A percentile compares a stretch with the other conserved stretches of the same genome.
Evolutionary conservation across 805 yeast species (phyloP).

Genomic region (Saturnispora sanitii): DNA sequence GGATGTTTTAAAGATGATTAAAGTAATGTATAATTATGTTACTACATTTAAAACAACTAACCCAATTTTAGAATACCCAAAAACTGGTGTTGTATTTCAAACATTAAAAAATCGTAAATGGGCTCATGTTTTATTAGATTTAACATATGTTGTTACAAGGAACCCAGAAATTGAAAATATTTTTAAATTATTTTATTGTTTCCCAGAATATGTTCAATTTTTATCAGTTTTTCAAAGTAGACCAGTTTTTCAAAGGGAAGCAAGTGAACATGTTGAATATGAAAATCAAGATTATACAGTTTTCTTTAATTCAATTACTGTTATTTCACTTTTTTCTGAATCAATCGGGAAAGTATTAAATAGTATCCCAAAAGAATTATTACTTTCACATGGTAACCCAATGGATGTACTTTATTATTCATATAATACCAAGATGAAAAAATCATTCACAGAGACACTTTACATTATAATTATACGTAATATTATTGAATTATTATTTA

Average conservation of each 20-base stretch:
- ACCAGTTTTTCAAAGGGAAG: constrained; percentile 66
- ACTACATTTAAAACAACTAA: constrained; percentile 37
- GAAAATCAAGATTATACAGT: constrained; percentile 78
- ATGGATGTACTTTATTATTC: constrained; percentile 15
- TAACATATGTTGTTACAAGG: constrained; percentile 67
- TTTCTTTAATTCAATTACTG: constrained; percentile 59
- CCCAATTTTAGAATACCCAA: constrained; percentile 28
- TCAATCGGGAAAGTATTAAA: constrained; percentile 38
- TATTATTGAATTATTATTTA: constrained; percentile 13
- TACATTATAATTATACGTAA: constrained; percentile 12
- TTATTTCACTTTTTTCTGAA: constrained; percentile 53
- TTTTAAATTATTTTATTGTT: constrained; percentile 26
- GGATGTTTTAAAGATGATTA: constrained; percentile 51
- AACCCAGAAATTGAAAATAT: constrained; percentile 41
- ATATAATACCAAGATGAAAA: constrained; percentile 11
- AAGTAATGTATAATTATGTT: constrained; percentile 53
- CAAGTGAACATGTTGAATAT: constrained; percentile 76
- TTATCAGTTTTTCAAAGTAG: constrained; percentile 66
- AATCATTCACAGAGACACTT: constrained; percentile 14
- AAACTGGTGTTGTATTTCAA: constrained; percentile 29
- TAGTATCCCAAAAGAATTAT: constrained; percentile 13
- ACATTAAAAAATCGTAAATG: constrained; percentile 57
- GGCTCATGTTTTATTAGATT: constrained; percentile 70
- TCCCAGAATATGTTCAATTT: constrained; percentile 47
- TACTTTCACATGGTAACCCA: constrained; percentile 11